phyloP scores from a whole-genome alignment of 2,329 filamentous ascomycete genomes.

The Corinectria fuckeliana region DNA sequence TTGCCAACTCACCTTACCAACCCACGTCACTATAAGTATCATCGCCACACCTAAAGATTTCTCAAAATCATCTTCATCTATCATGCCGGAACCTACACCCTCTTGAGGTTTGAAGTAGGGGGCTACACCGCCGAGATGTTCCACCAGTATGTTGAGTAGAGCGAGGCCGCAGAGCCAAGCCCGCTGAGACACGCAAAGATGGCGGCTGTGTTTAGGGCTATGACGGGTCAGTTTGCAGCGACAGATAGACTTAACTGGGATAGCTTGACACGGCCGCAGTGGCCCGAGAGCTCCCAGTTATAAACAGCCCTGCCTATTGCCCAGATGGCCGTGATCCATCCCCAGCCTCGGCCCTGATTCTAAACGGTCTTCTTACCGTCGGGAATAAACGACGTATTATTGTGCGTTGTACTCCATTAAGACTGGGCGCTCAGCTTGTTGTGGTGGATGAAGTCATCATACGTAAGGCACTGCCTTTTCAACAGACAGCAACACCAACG shows the following conservation, averaged over 20 bases:
- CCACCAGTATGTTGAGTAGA: constrained; percentile 55
- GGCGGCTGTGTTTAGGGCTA: background rate
- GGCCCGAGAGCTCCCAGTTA: background rate
- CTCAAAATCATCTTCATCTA: no score
- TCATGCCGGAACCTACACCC: no score
- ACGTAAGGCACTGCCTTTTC: background rate
- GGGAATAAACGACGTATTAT: background rate
- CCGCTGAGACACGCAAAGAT: background rate
- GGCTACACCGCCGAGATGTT: constrained; percentile 62
- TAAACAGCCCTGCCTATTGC: background rate
- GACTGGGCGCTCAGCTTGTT: background rate
- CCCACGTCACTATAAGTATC: no score
- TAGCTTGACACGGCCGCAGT: background rate
- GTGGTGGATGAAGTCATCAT: background rate
- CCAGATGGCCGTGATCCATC: background rate
- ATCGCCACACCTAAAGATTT: no score
- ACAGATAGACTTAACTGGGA: background rate
- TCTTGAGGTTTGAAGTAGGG: constrained; percentile 64
- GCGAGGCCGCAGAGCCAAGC: constrained; percentile 22
- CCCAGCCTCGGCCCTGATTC: background rate
- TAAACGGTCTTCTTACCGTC: background rate
- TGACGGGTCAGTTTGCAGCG: no score
- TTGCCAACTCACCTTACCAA: no score
- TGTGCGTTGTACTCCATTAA: background rate
- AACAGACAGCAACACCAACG: no score